Percentiles rank a stretch among this genome's conserved stretches.
These are phyloP conservation scores for Linnemannia schmuckeri DNA, from an alignment of 192 early-diverging fungal species.

Conservation along the genomic window DNA sequence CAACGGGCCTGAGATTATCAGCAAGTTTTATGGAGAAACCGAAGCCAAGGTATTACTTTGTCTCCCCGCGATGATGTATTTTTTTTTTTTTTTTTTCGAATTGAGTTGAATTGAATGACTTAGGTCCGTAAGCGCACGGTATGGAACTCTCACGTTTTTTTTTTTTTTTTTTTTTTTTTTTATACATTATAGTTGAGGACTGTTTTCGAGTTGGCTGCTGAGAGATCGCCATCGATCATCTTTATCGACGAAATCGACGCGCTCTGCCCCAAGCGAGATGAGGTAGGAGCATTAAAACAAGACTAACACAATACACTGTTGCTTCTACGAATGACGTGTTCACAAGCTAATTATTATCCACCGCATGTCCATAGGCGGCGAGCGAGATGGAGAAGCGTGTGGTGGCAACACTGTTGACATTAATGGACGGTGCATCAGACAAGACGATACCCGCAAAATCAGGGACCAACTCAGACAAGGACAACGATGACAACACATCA, in stretches of 20 bases:
- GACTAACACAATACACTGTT: background rate
- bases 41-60: constrained; percentile 77
- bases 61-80: background rate
- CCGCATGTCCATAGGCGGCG: constrained; percentile 57
- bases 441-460: constrained; percentile 18
- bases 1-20: constrained; percentile 93
- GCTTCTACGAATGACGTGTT: background rate
- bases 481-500: background rate
- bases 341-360: background rate
- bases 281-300: constrained; percentile 55
- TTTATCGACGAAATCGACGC: constrained; percentile 97
- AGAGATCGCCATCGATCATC: constrained; percentile 84
- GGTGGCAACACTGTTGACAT: constrained; percentile 92
- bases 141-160: background rate
- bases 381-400: constrained; percentile 91
- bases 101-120: background rate
- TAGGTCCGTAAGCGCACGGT: background rate
- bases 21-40: constrained; percentile 94
- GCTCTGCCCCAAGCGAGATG: constrained; percentile 89
- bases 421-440: constrained; percentile 86
- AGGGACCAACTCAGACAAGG: background rate
- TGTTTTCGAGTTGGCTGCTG: constrained; percentile 80
- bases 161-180: background rate
- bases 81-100: too few relatives aligned
- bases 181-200: constrained; percentile 65